These are phyloP conservation scores for Ochetophila trinervis DNA, from an alignment of 306 rosid species.

Conservation along the genomic window DNA sequence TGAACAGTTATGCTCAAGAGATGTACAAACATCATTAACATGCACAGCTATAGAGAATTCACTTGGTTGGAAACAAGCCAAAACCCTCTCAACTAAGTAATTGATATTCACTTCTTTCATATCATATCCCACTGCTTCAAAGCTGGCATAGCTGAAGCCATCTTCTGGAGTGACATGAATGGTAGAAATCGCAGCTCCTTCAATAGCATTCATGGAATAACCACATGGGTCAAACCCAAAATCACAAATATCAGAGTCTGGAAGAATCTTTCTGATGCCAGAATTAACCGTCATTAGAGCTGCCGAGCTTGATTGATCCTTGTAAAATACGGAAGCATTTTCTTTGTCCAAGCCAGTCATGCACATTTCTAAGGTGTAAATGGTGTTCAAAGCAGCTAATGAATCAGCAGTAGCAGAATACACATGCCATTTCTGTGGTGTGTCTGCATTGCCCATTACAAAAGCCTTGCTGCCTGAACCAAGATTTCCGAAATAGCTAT, in stretches of 20 bases:
- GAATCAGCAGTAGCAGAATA: constrained; percentile 52
- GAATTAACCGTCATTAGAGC: constrained; percentile 51
- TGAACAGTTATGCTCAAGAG: constrained; percentile 33
- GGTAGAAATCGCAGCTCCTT: constrained; percentile 59
- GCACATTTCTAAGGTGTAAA: constrained; percentile 64
- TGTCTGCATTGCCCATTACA: constrained; percentile 44
- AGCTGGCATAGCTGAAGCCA: constrained; percentile 70
- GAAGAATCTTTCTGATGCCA: constrained; percentile 64
- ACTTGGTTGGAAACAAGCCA: constrained; percentile 51
- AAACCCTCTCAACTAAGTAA: constrained; percentile 39
- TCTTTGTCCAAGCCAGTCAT: constrained; percentile 60
- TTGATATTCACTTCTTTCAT: constrained; percentile 32
- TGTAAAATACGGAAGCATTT: constrained; percentile 51
- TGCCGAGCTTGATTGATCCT: constrained; percentile 38
- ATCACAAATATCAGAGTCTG: constrained; percentile 58
- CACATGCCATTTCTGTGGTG: constrained; percentile 58
- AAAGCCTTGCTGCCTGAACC: constrained; percentile 52
- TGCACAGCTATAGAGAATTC: constrained; percentile 64
- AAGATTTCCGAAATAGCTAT: constrained; percentile 52
- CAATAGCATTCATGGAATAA: constrained; percentile 63
- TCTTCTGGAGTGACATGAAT: constrained; percentile 51
- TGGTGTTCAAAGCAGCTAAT: constrained; percentile 15
- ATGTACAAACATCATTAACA: constrained; percentile 33
- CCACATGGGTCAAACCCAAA: constrained; percentile 71
- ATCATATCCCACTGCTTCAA: constrained; percentile 63